These are phyloP conservation scores for Aspergillus novoparasiticus DNA, from an alignment of 2,329 filamentous ascomycete genomes.

Conservation along the genomic window DNA sequence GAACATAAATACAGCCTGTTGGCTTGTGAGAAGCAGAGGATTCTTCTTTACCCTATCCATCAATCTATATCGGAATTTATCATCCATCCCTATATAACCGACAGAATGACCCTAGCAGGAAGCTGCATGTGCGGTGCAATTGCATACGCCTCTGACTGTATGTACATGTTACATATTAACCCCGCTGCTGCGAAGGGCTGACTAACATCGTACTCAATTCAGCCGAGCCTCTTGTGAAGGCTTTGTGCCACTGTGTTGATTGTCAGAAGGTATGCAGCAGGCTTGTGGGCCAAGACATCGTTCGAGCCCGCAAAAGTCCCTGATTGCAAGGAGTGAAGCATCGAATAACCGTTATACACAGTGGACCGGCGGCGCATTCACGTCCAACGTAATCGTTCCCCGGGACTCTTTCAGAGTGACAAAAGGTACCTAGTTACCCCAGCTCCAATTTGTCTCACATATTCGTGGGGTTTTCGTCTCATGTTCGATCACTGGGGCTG, in stretches of 20 bases:
- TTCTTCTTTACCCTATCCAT: not conserved
- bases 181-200: not conserved
- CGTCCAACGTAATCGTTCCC: conserved; percentile 57
- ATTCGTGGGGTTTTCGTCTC: not conserved
- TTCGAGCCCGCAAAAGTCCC: not conserved
- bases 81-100: not conserved
- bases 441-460: not conserved
- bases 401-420: conserved; percentile 52
- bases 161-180: conserved; percentile 2
- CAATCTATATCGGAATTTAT: not conserved
- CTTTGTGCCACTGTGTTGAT: conserved; percentile 57
- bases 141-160: conserved; percentile 33
- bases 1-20: not conserved
- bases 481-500: not conserved
- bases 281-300: not conserved
- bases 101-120: conserved; percentile 32
- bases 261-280: conserved; percentile 53
- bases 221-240: conserved; percentile 48
- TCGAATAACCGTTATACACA: conserved; percentile 15
- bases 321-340: too few relatives aligned
- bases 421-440: conserved; percentile 41
- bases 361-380: conserved; percentile 58
- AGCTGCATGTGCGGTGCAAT: conserved; percentile 39
- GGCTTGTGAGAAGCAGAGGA: too few relatives aligned
- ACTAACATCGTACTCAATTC: not conserved